Evolutionary conservation across 2,329 filamentous ascomycete species (phyloP), one percentile per base, ranked within the genome.

Genomic region (Rhynchosporium secalis): DNA sequence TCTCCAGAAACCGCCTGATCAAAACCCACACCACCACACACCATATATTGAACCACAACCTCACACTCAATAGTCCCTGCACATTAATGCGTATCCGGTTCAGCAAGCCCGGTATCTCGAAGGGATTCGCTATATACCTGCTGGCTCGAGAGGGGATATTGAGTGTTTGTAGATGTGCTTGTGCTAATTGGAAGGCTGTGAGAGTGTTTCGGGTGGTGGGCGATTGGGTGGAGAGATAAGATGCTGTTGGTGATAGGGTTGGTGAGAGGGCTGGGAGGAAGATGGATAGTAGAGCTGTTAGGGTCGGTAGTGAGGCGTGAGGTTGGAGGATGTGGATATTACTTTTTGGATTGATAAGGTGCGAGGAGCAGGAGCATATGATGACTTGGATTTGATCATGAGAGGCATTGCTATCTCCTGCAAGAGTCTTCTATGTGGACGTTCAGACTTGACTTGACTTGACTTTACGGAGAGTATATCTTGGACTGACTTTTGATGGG

Each of bases 351-450:
- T 31, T 12, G 49, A 54, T n/a, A 13, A 58, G 26, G 47, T 61
- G 57, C 4, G 52, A n/a, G 10, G 47, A 61, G 46, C 58, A 63
- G 15, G 62, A 63, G 47, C 62, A 63, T 46, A 63, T 55, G 12
- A 63, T 46, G 40, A 63, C 46, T 43, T 63, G 62, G 5, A 63
- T 33, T 29, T 58, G 20, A 20, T 20, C 20, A 20, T 20, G 52
- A 6, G 58, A 52, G 26, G 28, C 40, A 31, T 15, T 58, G 15
- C 41, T 33, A 6, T 36, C 26, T 48, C 13, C n/a, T 31, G 20
- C 12, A 15, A 26, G 12, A 61, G 3, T 13, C 38, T 28, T n/a
- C 48, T 54, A 20, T 20, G 13, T 10, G n/a, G 10, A 43, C 28
- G 28, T 36, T 51, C 28, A 59, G 47, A 41, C 28, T 8, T 36